phyloP scores from a whole-genome alignment of 2,329 filamentous ascomycete genomes.

The Fusarium compactum region DNA sequence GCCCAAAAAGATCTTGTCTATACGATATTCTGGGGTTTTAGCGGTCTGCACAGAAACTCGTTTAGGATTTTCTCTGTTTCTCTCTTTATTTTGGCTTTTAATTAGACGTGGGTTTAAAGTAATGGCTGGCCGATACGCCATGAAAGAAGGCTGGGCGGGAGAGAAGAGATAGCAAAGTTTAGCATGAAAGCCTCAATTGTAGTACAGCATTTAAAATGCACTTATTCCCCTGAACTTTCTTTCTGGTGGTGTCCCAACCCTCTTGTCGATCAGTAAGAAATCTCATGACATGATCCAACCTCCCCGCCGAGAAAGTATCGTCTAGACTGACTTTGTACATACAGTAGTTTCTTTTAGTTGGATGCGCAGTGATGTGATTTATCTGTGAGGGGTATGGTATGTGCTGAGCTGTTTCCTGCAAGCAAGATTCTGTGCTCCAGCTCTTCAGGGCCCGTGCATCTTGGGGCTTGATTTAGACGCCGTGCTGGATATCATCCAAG shows the following conservation, averaged over 20 bases:
- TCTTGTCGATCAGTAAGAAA: constrained; percentile 10
- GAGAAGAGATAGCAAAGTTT: background rate
- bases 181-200: background rate
- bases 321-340: constrained; percentile 20
- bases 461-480: constrained; percentile 20
- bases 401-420: constrained; percentile 36
- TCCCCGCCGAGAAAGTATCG: constrained; percentile 13
- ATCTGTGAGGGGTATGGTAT: constrained; percentile 25
- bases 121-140: constrained; percentile 25
- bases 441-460: constrained; percentile 24
- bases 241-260: constrained; percentile 11
- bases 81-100: background rate
- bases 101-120: background rate
- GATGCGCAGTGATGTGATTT: constrained; percentile 44
- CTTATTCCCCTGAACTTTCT: background rate
- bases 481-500: constrained; percentile 15
- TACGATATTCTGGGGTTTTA: constrained; percentile 34
- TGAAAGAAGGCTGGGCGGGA: constrained; percentile 25
- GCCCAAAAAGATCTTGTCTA: constrained; percentile 11
- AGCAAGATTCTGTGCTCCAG: constrained; percentile 17
- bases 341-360: constrained; percentile 9
- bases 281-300: constrained; percentile 23
- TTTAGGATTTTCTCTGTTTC: constrained; percentile 2
- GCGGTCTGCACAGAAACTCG: constrained; percentile 28
- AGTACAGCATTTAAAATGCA: constrained; percentile 26